Percentiles rank a stretch among this genome's conserved stretches.
These are phyloP conservation scores for Dothidotthia symphoricarpi DNA, from an alignment of 2,329 filamentous ascomycete genomes.

Conservation along the genomic window DNA sequence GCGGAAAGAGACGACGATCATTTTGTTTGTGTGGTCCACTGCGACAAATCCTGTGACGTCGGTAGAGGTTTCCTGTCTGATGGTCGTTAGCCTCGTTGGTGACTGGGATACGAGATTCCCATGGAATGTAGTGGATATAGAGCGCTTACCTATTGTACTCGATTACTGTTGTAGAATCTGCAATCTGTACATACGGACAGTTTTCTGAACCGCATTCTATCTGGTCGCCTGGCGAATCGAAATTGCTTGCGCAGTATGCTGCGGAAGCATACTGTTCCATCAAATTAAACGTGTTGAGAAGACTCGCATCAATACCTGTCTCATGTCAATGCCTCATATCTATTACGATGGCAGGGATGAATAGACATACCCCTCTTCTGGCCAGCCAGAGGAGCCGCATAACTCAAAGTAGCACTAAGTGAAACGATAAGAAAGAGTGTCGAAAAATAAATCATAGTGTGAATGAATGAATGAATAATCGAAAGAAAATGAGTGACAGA, in stretches of 20 bases:
- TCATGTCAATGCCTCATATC: neutral
- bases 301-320: conserved; percentile 16
- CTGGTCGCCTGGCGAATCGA: conserved; percentile 43
- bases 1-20: conserved; percentile 60
- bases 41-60: conserved; percentile 51
- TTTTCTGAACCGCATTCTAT: conserved; percentile 48
- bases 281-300: conserved; percentile 27
- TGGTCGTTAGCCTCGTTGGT: conserved; percentile 5
- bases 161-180: conserved; percentile 44
- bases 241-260: conserved; percentile 53
- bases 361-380: conserved; percentile 13
- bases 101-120: neutral
- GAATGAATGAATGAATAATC: conserved; percentile 2
- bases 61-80: conserved; percentile 25
- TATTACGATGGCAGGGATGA: too few relatives aligned
- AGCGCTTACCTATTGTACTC: conserved; percentile 42
- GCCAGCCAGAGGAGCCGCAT: conserved; percentile 19
- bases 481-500: too few relatives aligned
- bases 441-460: conserved; percentile 11
- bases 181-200: conserved; percentile 51
- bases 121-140: neutral
- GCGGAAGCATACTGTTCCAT: conserved; percentile 52
- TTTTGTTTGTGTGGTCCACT: conserved; percentile 45
- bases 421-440: conserved; percentile 14
- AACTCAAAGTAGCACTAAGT: conserved; percentile 9